A percentile compares a stretch with the other conserved stretches of the same genome.
Conservation (phyloP, 352 stramenopile genomes). For the Pythium grandisporangium region DNA sequence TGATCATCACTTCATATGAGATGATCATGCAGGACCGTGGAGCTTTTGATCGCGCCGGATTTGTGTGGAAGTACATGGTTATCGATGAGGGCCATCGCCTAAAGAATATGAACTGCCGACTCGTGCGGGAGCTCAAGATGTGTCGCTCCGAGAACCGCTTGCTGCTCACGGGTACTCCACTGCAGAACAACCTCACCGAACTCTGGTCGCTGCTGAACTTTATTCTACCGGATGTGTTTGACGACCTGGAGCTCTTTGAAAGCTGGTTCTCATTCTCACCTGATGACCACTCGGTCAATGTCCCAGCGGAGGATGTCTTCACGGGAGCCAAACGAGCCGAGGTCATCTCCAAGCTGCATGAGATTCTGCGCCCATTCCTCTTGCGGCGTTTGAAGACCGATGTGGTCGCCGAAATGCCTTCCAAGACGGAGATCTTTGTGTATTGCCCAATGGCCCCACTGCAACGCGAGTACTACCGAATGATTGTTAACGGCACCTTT, state of each 20-base stretch:
- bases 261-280: slow-evolving; percentile 97
- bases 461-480: slow-evolving; percentile 92
- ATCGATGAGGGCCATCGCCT: slow-evolving; percentile 98
- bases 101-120: slow-evolving; percentile 96
- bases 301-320: slow-evolving; percentile 81
- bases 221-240: slow-evolving; percentile 97
- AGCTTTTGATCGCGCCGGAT: slow-evolving; percentile 43
- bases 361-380: slow-evolving; percentile 96
- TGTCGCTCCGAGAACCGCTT: slow-evolving; percentile 90
- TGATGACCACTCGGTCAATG: slow-evolving; percentile 36
- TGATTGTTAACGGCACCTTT: slow-evolving; percentile 89
- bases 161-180: slow-evolving; percentile 93
- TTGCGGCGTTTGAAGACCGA: slow-evolving; percentile 94
- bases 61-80: slow-evolving; percentile 93
- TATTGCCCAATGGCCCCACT: slow-evolving; percentile 94
- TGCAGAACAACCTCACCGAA: slow-evolving; percentile 98
- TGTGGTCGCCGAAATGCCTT: slow-evolving; percentile 90
- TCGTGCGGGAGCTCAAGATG: slow-evolving; percentile 93
- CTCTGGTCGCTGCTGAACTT: slow-evolving; percentile 99
- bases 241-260: slow-evolving; percentile 96
- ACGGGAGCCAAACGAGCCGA: slow-evolving; percentile 88
- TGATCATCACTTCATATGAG: slow-evolving; percentile 86
- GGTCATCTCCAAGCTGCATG: slow-evolving; percentile 94
- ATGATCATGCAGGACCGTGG: slow-evolving; percentile 73
- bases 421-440: slow-evolving; percentile 97